Conservation (phyloP, 768 basidiomycete genomes). For the Pleurotus pulmonarius region DNA sequence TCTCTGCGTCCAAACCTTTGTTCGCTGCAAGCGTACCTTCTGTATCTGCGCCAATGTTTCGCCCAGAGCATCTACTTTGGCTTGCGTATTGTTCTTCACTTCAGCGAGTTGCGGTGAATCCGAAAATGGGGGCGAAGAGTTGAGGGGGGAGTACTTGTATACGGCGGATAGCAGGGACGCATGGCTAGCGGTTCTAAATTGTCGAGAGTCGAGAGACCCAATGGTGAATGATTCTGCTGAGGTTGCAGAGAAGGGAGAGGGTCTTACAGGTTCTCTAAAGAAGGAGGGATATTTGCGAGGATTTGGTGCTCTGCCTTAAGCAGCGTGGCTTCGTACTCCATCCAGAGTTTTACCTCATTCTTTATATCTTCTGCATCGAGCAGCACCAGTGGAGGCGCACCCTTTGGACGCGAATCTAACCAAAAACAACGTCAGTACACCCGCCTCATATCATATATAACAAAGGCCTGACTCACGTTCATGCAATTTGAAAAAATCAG, state of each 20-base stretch:
- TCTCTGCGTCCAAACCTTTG: background rate
- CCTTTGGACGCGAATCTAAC: constrained; percentile 15
- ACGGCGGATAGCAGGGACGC: constrained; percentile 14
- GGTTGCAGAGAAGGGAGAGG: background rate
- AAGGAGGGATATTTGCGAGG: constrained; percentile 10
- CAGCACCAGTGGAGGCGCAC: constrained; percentile 20
- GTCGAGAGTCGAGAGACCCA: background rate
- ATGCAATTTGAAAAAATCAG: constrained; percentile 12
- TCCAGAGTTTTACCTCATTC: constrained; percentile 11
- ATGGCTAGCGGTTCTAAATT: constrained; percentile 13
- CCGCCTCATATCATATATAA: too few species aligned
- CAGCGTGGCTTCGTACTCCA: constrained; percentile 6
- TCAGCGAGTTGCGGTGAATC: constrained; percentile 10
- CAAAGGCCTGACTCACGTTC: constrained; percentile 11
- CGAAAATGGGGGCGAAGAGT: constrained; percentile 22
- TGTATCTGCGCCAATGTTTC: constrained; percentile 15
- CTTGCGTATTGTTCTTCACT: constrained; percentile 16
- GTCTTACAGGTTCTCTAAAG: constrained; percentile 17
- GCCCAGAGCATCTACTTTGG: constrained; percentile 13
- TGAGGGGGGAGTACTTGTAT: constrained; percentile 22
- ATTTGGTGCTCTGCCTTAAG: constrained; percentile 14
- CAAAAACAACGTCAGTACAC: too few species aligned
- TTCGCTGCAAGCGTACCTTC: constrained; percentile 12
- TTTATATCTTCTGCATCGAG: constrained; percentile 19
- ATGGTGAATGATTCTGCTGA: background rate